Evolutionary conservation across 2,329 filamentous ascomycete genomes (phyloP).

Genomic region (Cercospora beticola): DNA sequence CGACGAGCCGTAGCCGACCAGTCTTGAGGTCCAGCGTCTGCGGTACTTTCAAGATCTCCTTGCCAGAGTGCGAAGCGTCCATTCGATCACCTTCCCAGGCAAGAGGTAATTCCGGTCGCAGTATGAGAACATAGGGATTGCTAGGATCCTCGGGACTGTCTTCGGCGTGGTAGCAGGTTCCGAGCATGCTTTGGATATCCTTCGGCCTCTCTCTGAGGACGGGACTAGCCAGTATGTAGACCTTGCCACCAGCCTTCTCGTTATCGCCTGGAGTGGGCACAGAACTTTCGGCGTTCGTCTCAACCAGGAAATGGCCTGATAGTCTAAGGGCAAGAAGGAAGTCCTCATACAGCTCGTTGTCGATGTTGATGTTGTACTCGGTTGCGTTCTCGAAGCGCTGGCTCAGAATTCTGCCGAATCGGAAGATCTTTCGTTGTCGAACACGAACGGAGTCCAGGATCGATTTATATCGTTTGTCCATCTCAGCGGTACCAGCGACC

Average conservation of each 20-base stretch:
- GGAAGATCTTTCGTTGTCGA: slow-evolving; percentile 91
- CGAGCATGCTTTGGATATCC: slow-evolving; percentile 82
- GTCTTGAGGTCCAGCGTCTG: slow-evolving; percentile 71
- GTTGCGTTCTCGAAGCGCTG: slow-evolving; percentile 96
- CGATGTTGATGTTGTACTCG: slow-evolving; percentile 83
- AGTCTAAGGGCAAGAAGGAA: slow-evolving; percentile 78
- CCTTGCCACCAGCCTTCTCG: slow-evolving; percentile 48
- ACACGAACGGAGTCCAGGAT: slow-evolving; percentile 94
- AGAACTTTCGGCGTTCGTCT: slow-evolving; percentile 54
- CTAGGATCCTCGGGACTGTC: slow-evolving; percentile 69
- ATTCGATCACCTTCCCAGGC: slow-evolving; percentile 75
- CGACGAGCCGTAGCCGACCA: slow-evolving; percentile 82
- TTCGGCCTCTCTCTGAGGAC: slow-evolving; percentile 71
- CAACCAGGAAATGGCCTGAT: slow-evolving; percentile 84
- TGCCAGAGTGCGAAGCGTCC: slow-evolving; percentile 45
- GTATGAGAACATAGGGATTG: slow-evolving; percentile 80
- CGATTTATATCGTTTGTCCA: slow-evolving; percentile 96
- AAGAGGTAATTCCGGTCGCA: slow-evolving; percentile 76
- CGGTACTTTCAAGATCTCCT: slow-evolving; percentile 72
- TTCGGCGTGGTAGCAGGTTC: slow-evolving; percentile 71
- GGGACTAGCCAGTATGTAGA: slow-evolving; percentile 79
- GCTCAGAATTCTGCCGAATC: slow-evolving; percentile 86
- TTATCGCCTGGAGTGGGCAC: slow-evolving; percentile 19
- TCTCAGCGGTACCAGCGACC: slow-evolving; percentile 67
- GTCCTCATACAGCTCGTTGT: slow-evolving; percentile 66